Evolutionary conservation across 768 basidiomycete species (phyloP).

Genomic region (Tremella mesenterica): DNA sequence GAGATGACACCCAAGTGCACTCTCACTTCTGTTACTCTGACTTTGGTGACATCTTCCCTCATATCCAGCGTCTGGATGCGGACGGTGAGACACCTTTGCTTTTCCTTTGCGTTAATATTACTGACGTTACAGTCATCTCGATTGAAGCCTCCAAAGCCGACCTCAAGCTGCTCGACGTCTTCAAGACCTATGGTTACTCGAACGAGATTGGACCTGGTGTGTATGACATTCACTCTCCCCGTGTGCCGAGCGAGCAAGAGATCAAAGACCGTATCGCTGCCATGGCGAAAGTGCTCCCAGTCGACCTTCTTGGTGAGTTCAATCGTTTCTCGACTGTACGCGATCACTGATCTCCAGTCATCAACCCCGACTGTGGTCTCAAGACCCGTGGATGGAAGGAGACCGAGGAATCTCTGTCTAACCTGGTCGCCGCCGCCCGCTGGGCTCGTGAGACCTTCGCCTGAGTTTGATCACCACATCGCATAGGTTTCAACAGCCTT

Average conservation of each 20-base stretch:
- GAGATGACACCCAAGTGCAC: constrained; percentile 88
- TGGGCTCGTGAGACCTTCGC: constrained; percentile 81
- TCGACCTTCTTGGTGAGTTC: constrained; percentile 53
- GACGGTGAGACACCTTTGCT: no score
- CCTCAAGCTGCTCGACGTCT: constrained; percentile 92
- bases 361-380: constrained; percentile 97
- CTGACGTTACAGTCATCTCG: no score
- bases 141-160: constrained; percentile 98
- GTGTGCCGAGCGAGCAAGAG: constrained; percentile 87
- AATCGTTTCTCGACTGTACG: constrained; percentile 2
- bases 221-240: constrained; percentile 98
- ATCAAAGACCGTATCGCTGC: constrained; percentile 82
- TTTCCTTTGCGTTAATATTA: no score
- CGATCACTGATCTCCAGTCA: no score
- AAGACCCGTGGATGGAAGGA: constrained; percentile 99
- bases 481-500: constrained; percentile 33
- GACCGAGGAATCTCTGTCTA: constrained; percentile 78
- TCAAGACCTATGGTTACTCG: constrained; percentile 89
- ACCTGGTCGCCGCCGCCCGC: constrained; percentile 82
- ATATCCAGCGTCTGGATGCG: constrained; percentile 90
- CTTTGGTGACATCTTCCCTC: constrained; percentile 97
- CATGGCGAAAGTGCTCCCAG: constrained; percentile 73
- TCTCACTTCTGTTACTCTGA: constrained; percentile 75
- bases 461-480: constrained; percentile 47
- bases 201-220: constrained; percentile 96